Percentiles rank a stretch among this genome's conserved stretches.
phyloP scores from a whole-genome alignment of 371 early-diverging fungal genomes.

The Rhizopus stolonifer region DNA sequence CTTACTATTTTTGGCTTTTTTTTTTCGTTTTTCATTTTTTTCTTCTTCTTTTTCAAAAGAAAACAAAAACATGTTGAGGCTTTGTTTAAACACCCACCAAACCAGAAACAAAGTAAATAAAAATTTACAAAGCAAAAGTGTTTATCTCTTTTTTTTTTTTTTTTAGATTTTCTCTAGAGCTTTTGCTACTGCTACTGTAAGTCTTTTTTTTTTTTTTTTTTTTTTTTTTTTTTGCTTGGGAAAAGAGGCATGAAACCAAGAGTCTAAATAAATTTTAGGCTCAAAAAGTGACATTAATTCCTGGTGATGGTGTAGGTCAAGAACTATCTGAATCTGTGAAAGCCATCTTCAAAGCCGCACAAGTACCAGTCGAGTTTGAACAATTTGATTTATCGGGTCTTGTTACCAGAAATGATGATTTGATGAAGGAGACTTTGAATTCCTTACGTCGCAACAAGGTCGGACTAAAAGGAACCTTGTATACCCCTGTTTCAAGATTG shows the following conservation, averaged over 20 bases:
- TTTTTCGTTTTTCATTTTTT: no score
- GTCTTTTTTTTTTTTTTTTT: background rate
- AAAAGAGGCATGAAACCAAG: background rate
- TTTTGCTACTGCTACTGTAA: conserved; percentile 3
- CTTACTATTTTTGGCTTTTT: background rate
- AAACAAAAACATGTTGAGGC: background rate
- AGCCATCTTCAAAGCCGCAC: conserved; percentile 88
- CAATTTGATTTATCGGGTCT: conserved; percentile 92
- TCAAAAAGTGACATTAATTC: conserved; percentile 83
- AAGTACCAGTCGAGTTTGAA: conserved; percentile 93
- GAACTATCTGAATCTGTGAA: conserved; percentile 91
- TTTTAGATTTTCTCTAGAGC: background rate
- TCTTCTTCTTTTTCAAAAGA: background rate
- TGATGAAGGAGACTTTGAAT: conserved; percentile 85
- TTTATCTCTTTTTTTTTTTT: background rate
- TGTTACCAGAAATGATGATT: conserved; percentile 66
- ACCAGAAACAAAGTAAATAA: no score
- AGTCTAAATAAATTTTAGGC: background rate
- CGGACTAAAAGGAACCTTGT: conserved; percentile 94
- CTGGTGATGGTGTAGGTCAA: conserved; percentile 96
- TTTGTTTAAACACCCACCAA: background rate
- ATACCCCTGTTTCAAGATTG: conserved; percentile 85
- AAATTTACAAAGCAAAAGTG: background rate
- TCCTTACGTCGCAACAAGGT: conserved; percentile 93
- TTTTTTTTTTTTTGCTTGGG: no score